A percentile compares a stretch with the other conserved stretches of the same genome.
Conservation (phyloP, 129 eudicot species). For the Gnaphalium uliginosum region DNA sequence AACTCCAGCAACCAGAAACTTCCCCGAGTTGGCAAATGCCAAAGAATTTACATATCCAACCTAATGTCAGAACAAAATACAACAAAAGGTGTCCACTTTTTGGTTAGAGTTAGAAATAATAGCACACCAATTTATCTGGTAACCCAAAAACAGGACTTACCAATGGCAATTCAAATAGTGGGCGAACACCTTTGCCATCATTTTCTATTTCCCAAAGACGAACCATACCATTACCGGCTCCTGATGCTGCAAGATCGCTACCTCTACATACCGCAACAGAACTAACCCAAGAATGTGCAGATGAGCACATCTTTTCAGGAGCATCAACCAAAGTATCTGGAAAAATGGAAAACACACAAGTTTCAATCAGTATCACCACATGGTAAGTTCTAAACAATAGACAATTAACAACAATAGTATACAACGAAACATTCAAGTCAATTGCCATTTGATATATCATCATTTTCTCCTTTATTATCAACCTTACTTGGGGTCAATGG, state of each 20-base stretch:
- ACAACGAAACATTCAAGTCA: not conserved
- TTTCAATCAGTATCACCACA: not conserved
- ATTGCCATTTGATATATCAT: conserved; percentile 57
- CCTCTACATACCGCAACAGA: conserved; percentile 80
- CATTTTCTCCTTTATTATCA: conserved; percentile 33
- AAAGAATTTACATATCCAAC: conserved; percentile 86
- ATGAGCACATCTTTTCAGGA: conserved; percentile 31
- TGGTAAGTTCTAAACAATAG: not conserved
- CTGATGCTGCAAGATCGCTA: conserved; percentile 98
- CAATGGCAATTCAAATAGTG: conserved; percentile 84
- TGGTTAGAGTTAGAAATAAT: not conserved
- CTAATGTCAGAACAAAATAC: conserved; percentile 36
- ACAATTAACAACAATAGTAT: not conserved
- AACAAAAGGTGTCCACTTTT: not conserved
- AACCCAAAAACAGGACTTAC: conserved; percentile 42
- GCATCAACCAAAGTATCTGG: conserved; percentile 35
- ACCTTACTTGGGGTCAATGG: conserved; percentile 28
- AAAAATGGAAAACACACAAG: not conserved
- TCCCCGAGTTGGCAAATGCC: conserved; percentile 87
- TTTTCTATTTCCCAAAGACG: conserved; percentile 80
- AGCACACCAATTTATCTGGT: not conserved
- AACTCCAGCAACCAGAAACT: conserved; percentile 81
- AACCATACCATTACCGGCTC: conserved; percentile 87
- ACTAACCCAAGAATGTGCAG: conserved; percentile 85
- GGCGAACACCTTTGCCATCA: conserved; percentile 70